Evolutionary conservation across 306 rosid species (phyloP).

Genomic region (Fagus sylvatica): DNA sequence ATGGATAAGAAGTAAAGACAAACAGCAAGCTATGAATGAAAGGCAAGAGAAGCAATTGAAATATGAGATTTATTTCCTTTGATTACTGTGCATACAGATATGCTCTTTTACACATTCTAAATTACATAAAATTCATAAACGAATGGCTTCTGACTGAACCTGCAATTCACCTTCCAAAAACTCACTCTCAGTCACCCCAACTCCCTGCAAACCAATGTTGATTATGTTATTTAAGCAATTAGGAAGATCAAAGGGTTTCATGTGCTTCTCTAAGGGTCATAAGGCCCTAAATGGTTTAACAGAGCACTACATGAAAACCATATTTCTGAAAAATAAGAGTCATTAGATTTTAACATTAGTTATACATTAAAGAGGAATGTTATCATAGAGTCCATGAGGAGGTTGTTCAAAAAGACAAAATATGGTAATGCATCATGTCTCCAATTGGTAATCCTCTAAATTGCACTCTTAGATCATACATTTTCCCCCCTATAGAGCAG

Average conservation of each 20-base stretch:
- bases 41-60: not conserved
- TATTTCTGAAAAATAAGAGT: not conserved
- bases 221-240: not conserved
- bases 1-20: too few species aligned
- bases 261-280: not conserved
- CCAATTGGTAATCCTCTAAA: not conserved
- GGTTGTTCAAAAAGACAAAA: not conserved
- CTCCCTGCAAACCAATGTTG: slow-evolving; percentile 9
- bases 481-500: not conserved
- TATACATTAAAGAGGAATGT: not conserved
- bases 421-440: not conserved
- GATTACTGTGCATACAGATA: not conserved
- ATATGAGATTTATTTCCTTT: not conserved
- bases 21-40: too few species aligned
- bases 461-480: not conserved
- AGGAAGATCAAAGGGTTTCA: too few species aligned
- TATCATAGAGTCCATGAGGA: not conserved
- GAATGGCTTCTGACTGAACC: slow-evolving; percentile 8
- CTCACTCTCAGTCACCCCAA: not conserved
- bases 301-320: not conserved
- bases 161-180: slow-evolving; percentile 2
- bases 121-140: not conserved
- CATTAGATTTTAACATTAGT: not conserved
- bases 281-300: not conserved
- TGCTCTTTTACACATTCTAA: not conserved